A percentile compares a stretch with the other conserved stretches of the same genome.
These are phyloP conservation scores for Dactylonectria estremocensis DNA, from an alignment of 2,329 filamentous ascomycete species.

Conservation along the genomic window DNA sequence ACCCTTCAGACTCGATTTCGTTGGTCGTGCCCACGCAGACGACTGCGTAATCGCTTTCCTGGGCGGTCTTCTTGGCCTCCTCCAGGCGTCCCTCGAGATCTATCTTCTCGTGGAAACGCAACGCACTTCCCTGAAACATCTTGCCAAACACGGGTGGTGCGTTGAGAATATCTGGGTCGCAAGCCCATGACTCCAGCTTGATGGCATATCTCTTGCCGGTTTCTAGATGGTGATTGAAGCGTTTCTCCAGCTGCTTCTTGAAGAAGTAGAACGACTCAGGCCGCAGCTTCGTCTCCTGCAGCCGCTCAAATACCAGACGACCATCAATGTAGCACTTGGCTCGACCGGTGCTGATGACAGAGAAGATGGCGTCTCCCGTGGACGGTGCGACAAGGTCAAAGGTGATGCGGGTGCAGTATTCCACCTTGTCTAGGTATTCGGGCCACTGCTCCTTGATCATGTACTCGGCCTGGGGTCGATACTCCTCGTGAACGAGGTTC, in stretches of 20 bases:
- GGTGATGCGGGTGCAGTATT: slow-evolving; percentile 26
- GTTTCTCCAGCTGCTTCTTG: slow-evolving; percentile 15
- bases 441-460: slow-evolving; percentile 37
- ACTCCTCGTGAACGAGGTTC: slow-evolving; percentile 25
- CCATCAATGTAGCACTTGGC: slow-evolving; percentile 27
- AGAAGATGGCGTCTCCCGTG: slow-evolving; percentile 24
- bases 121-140: slow-evolving; percentile 30
- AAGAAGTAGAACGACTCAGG: slow-evolving; percentile 31
- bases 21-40: slow-evolving; percentile 58
- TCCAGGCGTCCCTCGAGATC: slow-evolving; percentile 1
- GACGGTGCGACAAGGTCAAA: slow-evolving; percentile 23
- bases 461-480: slow-evolving; percentile 24
- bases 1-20: slow-evolving; percentile 64
- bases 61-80: background rate
- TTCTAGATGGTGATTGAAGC: slow-evolving; percentile 15
- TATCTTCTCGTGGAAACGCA: slow-evolving; percentile 29
- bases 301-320: background rate
- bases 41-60: slow-evolving; percentile 13
- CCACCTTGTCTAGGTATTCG: slow-evolving; percentile 18
- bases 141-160: slow-evolving; percentile 20
- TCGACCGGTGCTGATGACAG: slow-evolving; percentile 27
- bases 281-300: slow-evolving; percentile 5
- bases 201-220: background rate
- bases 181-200: slow-evolving; percentile 27
- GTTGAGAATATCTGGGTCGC: slow-evolving; percentile 22